Base-by-base conservation (phyloP, 202 grass and related monocot genomes). In the Miscanthus sacchariflorus region DNA sequence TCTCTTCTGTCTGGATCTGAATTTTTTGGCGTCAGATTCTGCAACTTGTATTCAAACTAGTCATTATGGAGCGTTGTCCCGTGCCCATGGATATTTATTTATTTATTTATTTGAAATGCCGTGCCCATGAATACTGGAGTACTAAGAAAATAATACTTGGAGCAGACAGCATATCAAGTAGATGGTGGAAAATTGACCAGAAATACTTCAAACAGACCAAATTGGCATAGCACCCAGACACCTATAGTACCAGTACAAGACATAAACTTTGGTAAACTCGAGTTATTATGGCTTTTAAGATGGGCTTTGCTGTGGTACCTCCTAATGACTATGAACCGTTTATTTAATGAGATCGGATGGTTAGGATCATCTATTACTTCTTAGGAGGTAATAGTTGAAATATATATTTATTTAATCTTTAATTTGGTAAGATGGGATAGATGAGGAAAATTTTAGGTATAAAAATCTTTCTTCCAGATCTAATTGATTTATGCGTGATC, bases 271-370 rank as follows among this genome's bases (percentile, higher is more conserved):
- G 4, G 1, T 3, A 64, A 64, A 64, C 59, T 64, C 3, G 9
- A 63, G 9, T 76, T 80, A 27, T 42, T 66, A 25, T 18, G 30
- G 6, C 14, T 80, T n/a, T 89, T 81, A 30, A 30, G 28, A 30
- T 30, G 33, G 33, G 33, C 33, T 35, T 35, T 35, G 33, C 33
- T 35, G 33, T 3, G 33, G 33, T 35, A 35, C 33, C 33, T 30
- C 33, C 3, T 3, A 35, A 35, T 35, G 3, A 35, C 33, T 35
- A 35, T 35, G 33, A 35, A 35, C 33, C 33, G 33, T 35, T 35
- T 4, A 35, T 35, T 35, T 35, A 35, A 35, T 35, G 33, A 35
- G 33, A 35, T 35, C 33, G 33, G 33, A 35, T 35, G 33, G 33
- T 35, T 35, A 35, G 3, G 33, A 35, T 35, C 33, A 35, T 35